Conservation (phyloP, 2,329 filamentous ascomycete species). For the Torrubiella hemipterigena region DNA sequence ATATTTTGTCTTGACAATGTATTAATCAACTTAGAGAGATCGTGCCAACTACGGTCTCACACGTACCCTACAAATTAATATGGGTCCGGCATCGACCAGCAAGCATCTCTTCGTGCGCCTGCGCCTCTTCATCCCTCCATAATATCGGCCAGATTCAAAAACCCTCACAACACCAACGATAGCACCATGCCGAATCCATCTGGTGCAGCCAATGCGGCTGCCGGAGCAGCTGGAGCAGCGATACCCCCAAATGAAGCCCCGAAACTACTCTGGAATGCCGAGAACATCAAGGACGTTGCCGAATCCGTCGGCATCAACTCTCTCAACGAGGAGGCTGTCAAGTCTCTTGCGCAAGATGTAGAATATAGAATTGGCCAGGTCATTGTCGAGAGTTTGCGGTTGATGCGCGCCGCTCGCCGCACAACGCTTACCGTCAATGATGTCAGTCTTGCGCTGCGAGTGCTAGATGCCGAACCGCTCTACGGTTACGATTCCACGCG, state of each 20-base stretch:
- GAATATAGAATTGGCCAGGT: slow-evolving; percentile 93
- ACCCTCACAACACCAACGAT: too few species aligned
- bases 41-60: too few species aligned
- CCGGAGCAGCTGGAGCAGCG: too few species aligned
- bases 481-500: slow-evolving; percentile 93
- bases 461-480: slow-evolving; percentile 85
- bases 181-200: too few species aligned
- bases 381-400: slow-evolving; percentile 84
- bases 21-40: too few species aligned
- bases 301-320: slow-evolving; percentile 84
- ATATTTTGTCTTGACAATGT: too few species aligned
- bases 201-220: too few species aligned
- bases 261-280: slow-evolving; percentile 81
- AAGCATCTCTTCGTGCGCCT: too few species aligned
- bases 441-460: slow-evolving; percentile 70
- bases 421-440: slow-evolving; percentile 84
- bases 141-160: too few species aligned
- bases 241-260: slow-evolving; percentile 26
- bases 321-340: slow-evolving; percentile 74
- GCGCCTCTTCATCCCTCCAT: too few species aligned
- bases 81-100: too few species aligned
- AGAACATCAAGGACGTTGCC: slow-evolving; percentile 91
- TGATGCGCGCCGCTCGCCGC: slow-evolving; percentile 85
- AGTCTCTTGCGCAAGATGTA: slow-evolving; percentile 82
- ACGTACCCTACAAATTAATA: too few species aligned